Conservation (phyloP, 2,329 filamentous ascomycete species). For the Keithomyces neogunnii region DNA sequence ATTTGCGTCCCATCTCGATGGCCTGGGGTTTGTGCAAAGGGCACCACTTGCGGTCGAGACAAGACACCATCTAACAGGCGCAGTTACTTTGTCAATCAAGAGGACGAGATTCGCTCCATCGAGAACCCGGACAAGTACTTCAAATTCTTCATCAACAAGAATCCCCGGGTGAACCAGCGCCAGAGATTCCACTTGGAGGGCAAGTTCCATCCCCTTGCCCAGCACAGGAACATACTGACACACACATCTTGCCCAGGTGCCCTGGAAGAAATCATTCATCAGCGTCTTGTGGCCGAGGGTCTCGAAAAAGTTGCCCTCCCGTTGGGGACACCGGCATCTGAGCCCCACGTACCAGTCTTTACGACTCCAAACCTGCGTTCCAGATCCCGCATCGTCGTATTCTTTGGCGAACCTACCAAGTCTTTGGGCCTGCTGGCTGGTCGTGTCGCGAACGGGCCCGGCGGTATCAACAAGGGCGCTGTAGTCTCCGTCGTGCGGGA, state of each 20-base stretch:
- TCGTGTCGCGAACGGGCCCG: slow-evolving; percentile 52
- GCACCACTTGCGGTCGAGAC: background rate
- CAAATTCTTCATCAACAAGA: slow-evolving; percentile 64
- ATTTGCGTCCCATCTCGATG: slow-evolving; percentile 57
- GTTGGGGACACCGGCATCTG: slow-evolving; percentile 31
- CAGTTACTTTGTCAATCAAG: slow-evolving; percentile 71
- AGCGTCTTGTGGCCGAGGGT: slow-evolving; percentile 53
- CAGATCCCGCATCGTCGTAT: slow-evolving; percentile 50
- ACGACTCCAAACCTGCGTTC: background rate
- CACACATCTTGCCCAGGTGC: slow-evolving; percentile 40
- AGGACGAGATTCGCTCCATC: slow-evolving; percentile 67
- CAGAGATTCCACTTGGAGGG: slow-evolving; percentile 69
- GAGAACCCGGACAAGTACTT: slow-evolving; percentile 61
- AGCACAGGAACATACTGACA: background rate
- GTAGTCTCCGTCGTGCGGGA: slow-evolving; percentile 53
- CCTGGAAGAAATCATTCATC: slow-evolving; percentile 48
- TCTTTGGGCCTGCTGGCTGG: slow-evolving; percentile 70
- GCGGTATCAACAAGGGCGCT: slow-evolving; percentile 64
- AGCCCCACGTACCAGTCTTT: slow-evolving; percentile 64
- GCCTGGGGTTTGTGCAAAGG: slow-evolving; percentile 53
- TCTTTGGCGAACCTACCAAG: slow-evolving; percentile 65
- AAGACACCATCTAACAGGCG: background rate
- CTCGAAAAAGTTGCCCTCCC: slow-evolving; percentile 57
- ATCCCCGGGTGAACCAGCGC: slow-evolving; percentile 67
- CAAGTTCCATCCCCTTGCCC: slow-evolving; percentile 25